Conservation (phyloP, 2,329 filamentous ascomycete genomes). For the Pseudocercospora pini-densiflorae region DNA sequence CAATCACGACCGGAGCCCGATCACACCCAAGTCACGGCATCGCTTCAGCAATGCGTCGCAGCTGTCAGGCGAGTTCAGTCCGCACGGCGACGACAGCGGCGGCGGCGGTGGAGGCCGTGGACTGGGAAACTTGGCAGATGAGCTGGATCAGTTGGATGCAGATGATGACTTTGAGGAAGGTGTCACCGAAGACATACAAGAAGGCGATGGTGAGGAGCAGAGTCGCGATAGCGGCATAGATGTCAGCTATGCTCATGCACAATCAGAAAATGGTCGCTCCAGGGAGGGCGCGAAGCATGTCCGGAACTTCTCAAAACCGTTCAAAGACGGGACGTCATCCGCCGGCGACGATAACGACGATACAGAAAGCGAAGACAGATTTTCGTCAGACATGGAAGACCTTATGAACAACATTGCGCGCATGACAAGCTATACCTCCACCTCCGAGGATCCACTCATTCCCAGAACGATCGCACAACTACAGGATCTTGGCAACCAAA, state of each 20-base stretch:
- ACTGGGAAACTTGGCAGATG: conserved; percentile 78
- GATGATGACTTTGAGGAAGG: conserved; percentile 38
- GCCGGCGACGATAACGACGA: conserved; percentile 25
- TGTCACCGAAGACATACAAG: conserved; percentile 27
- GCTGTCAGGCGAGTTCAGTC: conserved; percentile 45
- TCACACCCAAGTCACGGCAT: conserved; percentile 46
- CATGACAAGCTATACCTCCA: conserved; percentile 38
- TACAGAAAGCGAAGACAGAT: conserved; percentile 35
- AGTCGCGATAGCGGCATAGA: conserved; percentile 52
- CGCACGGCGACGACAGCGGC: conserved; percentile 42
- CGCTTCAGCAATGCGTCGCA: conserved; percentile 41
- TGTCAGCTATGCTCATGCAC: conserved; percentile 32
- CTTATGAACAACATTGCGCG: conserved; percentile 40
- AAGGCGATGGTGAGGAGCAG: conserved; percentile 27
- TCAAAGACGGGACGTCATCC: conserved; percentile 12
- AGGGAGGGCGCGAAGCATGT: conserved; percentile 20
- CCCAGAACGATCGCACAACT: conserved; percentile 38
- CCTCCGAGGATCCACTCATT: conserved; percentile 39
- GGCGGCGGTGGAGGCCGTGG: conserved; percentile 57
- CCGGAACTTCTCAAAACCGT: conserved; percentile 41
- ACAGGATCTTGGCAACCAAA: conserved; percentile 42
- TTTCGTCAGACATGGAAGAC: conserved; percentile 49
- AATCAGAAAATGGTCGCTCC: background rate
- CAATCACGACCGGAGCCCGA: conserved; percentile 48
- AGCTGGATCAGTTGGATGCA: conserved; percentile 72